These are phyloP conservation scores for Bruguiera parviflora DNA, from an alignment of 345 rosid genomes.

Conservation along the genomic window DNA sequence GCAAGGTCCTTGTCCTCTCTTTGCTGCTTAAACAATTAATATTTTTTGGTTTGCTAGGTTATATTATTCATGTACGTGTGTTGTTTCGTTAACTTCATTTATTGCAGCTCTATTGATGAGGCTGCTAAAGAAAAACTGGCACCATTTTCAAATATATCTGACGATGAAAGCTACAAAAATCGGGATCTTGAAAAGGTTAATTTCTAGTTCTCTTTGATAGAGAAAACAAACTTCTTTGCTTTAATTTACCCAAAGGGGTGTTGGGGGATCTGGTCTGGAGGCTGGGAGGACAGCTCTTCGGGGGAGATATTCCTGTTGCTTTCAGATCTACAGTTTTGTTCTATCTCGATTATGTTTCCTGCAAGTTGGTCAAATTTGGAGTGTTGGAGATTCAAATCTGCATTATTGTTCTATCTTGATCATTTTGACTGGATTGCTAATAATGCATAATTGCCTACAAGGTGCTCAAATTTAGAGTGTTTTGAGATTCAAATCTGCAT, in stretches of 20 bases:
- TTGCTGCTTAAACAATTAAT: background rate
- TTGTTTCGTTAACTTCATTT: constrained; percentile 10
- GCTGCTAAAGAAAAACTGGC: constrained; percentile 71
- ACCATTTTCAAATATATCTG: constrained; percentile 68
- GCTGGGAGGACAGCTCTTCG: background rate
- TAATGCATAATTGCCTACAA: background rate
- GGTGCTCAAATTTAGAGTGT: too few relatives aligned
- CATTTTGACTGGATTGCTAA: background rate
- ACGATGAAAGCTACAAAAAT: constrained; percentile 90
- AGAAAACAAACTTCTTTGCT: background rate
- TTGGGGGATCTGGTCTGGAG: background rate
- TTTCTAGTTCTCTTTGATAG: background rate
- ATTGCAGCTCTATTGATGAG: constrained; percentile 71
- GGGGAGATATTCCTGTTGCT: background rate
- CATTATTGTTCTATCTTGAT: background rate
- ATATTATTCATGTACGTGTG: background rate
- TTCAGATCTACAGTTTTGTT: background rate
- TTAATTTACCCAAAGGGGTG: background rate
- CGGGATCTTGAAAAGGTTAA: constrained; percentile 97
- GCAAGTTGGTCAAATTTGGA: background rate
- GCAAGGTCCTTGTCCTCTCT: constrained; percentile 56
- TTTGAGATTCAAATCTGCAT: background rate
- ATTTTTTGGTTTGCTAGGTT: background rate
- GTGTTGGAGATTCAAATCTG: background rate
- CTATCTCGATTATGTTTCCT: too few relatives aligned